Conservation (phyloP, 495 filamentous ascomycete species). For the Daldinia decipiens region DNA sequence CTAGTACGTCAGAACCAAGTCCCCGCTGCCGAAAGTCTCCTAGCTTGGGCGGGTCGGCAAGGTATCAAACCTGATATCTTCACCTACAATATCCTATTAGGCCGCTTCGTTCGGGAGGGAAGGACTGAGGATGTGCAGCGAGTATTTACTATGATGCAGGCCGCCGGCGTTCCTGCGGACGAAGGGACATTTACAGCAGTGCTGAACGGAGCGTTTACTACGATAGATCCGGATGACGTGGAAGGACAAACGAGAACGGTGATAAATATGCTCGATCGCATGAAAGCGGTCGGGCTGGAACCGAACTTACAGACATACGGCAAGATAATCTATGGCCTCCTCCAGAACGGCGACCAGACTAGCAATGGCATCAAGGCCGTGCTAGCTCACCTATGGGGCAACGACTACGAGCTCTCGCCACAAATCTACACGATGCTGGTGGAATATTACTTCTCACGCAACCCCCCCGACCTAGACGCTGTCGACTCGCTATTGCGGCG, state of each 20-base stretch:
- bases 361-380: slow-evolving; percentile 65
- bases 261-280: slow-evolving; percentile 58
- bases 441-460: slow-evolving; percentile 69
- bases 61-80: slow-evolving; percentile 67
- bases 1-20: slow-evolving; percentile 51
- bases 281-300: slow-evolving; percentile 63
- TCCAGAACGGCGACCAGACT: slow-evolving; percentile 56
- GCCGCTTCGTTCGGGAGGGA: slow-evolving; percentile 60
- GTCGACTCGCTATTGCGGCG: slow-evolving; percentile 64
- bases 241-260: slow-evolving; percentile 50
- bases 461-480: slow-evolving; percentile 66
- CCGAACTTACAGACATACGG: slow-evolving; percentile 68
- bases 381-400: slow-evolving; percentile 65
- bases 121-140: slow-evolving; percentile 49
- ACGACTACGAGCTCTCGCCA: slow-evolving; percentile 61
- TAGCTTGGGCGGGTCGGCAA: slow-evolving; percentile 67
- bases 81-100: slow-evolving; percentile 77
- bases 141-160: slow-evolving; percentile 56
- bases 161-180: slow-evolving; percentile 49
- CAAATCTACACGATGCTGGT: slow-evolving; percentile 77
- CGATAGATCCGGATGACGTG: slow-evolving; percentile 27
- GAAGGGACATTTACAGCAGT: slow-evolving; percentile 57
- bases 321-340: slow-evolving; percentile 70
- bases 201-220: slow-evolving; percentile 51
- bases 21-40: slow-evolving; percentile 55